Evolutionary conservation across 164 flowering plant species (phyloP), one percentile per base, ranked within the genome.

Genomic region (Berberis thunbergii): DNA sequence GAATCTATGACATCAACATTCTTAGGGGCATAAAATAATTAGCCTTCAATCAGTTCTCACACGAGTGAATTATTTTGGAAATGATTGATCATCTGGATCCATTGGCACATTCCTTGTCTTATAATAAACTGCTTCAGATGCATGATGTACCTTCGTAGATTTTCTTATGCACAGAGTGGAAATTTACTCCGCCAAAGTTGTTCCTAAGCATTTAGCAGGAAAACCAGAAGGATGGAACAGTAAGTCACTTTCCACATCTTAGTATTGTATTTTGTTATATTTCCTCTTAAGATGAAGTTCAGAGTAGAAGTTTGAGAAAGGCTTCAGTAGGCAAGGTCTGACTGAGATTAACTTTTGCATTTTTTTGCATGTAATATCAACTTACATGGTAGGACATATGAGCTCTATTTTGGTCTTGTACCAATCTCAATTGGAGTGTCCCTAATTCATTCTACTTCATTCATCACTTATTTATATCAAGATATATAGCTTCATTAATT

Each of bases 211-310:
- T 41, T 69, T 76, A 61, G 83, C 87, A 42, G 84, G 84, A 67
- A 83, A 81, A 77, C 83, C 77, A 7, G 76, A 76, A 50, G 87
- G 87, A 76, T 83, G 87, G 87, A 83, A 83, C 67, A 73, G 87
- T 83, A 67, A 77, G 86, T 49, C 13, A 38, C 4, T 59, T 46
- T 61, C 48, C n/a, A 42, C 43, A 45, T 12, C 48, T 10, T 1
- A 10, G 26, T 41, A 8, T 6, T 59, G 26, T 9, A 42, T 8
- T 43, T n/a, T 59, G 2, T 43, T 10, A 41, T 38, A 8, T 54
- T n/a, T 54, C 4, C n/a, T 8, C 57, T 26, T 54, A 54, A 38
- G 2, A 54, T 54, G 50, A 7, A 26, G 26, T 26, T 26, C 26
- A 26, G 26, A 26, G 26, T 26, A 26, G 26, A 26, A 26, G 26